Conservation (phyloP, 805 yeast species). For the Yamadazyma tumulicola region DNA sequence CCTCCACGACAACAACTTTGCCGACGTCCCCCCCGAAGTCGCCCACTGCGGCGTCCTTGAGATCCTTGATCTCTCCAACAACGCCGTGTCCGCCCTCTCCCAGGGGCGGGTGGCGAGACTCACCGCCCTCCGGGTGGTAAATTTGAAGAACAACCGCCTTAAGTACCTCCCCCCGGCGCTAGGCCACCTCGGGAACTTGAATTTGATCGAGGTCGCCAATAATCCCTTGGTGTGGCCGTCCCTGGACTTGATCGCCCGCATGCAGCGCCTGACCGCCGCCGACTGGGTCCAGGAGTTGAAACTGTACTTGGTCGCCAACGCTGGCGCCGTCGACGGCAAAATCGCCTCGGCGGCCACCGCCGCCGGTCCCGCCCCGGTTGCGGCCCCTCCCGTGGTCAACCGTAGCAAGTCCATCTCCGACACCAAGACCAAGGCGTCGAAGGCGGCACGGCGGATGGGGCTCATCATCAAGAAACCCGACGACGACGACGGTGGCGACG, state of each 20-base stretch:
- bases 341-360: conserved; percentile 6
- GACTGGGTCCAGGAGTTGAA: conserved; percentile 47
- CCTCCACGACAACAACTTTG: conserved; percentile 57
- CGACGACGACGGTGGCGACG: conserved; percentile 13
- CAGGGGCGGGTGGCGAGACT: conserved; percentile 35
- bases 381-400: conserved; percentile 16
- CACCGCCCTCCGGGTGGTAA: conserved; percentile 51
- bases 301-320: conserved; percentile 35
- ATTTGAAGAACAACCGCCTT: conserved; percentile 57
- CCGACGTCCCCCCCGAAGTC: conserved; percentile 46
- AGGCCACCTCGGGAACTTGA: conserved; percentile 48
- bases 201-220: conserved; percentile 56
- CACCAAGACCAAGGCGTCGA: conserved; percentile 48
- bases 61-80: conserved; percentile 62
- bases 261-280: conserved; percentile 35
- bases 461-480: conserved; percentile 51
- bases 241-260: conserved; percentile 26
- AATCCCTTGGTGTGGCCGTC: conserved; percentile 60
- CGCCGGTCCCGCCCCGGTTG: conserved; percentile 2
- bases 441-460: conserved; percentile 76
- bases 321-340: conserved; percentile 26
- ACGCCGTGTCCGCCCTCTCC: conserved; percentile 50
- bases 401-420: conserved; percentile 31
- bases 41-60: conserved; percentile 45
- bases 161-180: conserved; percentile 52